phyloP scores from a whole-genome alignment of 2,329 filamentous ascomycete genomes.

The Fusarium sp. region DNA sequence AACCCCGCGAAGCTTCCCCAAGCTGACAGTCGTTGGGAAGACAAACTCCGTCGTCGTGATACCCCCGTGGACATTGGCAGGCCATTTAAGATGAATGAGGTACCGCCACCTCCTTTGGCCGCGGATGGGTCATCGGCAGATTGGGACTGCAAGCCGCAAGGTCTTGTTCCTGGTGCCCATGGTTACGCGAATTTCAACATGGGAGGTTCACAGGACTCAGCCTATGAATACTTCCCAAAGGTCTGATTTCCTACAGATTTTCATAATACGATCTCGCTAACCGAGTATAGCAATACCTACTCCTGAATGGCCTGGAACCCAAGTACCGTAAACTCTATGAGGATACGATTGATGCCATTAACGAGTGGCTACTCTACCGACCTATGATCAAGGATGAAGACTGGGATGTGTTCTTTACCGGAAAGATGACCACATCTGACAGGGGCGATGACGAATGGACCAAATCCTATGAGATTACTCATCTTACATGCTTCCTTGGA shows the following conservation, averaged over 20 bases:
- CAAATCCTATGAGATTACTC: constrained; percentile 69
- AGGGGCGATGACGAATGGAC: constrained; percentile 53
- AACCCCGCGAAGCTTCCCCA: constrained; percentile 28
- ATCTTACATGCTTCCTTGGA: constrained; percentile 75
- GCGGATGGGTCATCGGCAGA: constrained; percentile 51
- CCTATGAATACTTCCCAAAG: constrained; percentile 77
- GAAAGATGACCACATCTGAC: constrained; percentile 64
- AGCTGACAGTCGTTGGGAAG: constrained; percentile 35
- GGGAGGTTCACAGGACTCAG: constrained; percentile 75
- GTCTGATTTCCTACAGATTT: constrained; percentile 42
- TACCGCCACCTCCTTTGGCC: constrained; percentile 45
- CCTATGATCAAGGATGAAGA: constrained; percentile 75
- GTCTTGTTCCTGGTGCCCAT: constrained; percentile 61
- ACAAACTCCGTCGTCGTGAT: constrained; percentile 35
- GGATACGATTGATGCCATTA: constrained; percentile 72
- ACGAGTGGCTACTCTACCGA: constrained; percentile 79
- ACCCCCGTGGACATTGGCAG: neutral
- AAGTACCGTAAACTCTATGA: constrained; percentile 81
- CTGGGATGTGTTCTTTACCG: constrained; percentile 79
- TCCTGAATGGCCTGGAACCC: constrained; percentile 77
- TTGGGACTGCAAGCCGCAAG: constrained; percentile 68
- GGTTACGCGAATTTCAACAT: constrained; percentile 65
- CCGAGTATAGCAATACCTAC: constrained; percentile 69
- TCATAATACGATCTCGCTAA: constrained; percentile 32
- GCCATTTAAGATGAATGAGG: constrained; percentile 2